Evolutionary conservation across 257 asterid genomes (phyloP).

Genomic region (Solanum appendiculatum): DNA sequence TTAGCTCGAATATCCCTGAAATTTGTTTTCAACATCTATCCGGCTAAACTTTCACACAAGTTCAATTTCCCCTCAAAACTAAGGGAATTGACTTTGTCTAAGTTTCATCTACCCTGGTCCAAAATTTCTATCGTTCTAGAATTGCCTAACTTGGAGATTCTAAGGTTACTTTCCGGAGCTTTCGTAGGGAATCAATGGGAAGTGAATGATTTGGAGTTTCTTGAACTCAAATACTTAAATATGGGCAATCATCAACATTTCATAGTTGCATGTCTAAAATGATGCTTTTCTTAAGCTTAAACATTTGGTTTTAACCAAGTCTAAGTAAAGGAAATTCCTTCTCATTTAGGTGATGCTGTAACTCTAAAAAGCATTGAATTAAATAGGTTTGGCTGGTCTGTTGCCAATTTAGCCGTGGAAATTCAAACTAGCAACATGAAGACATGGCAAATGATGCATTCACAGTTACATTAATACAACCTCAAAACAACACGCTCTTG

Average conservation of each 20-base stretch:
- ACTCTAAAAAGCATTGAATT: background rate
- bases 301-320: background rate
- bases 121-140: no score
- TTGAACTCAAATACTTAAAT: background rate
- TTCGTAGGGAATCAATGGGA: background rate
- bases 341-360: background rate
- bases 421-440: background rate
- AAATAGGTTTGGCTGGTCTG: background rate
- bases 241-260: background rate
- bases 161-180: background rate
- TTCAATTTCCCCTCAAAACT: no score
- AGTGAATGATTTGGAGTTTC: background rate
- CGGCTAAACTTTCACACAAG: no score
- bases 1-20: no score
- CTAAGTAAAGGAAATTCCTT: background rate
- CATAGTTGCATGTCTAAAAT: background rate
- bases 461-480: background rate
- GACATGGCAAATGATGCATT: background rate
- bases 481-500: background rate
- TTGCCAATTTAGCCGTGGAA: background rate
- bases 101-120: no score
- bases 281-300: background rate
- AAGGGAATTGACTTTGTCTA: no score
- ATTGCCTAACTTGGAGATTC: no score
- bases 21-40: no score